A percentile compares a stretch with the other conserved stretches of the same genome.
Conservation (phyloP, 768 basidiomycete species). For the Boletus pseudo-olivaceus region DNA sequence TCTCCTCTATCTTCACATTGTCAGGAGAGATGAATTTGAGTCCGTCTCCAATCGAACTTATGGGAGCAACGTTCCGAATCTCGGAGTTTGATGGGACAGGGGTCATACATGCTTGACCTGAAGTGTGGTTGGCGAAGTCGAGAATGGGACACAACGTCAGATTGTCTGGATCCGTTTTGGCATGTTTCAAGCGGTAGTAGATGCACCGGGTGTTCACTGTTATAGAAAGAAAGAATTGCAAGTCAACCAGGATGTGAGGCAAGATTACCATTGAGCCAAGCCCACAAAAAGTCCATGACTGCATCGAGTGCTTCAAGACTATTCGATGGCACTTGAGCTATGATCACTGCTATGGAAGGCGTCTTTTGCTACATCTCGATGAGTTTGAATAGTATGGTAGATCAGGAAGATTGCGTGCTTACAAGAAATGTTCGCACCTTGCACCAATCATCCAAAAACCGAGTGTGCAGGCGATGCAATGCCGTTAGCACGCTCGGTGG, state of each 20-base stretch:
- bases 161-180: slow-evolving; percentile 62
- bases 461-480: slow-evolving; percentile 40
- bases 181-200: slow-evolving; percentile 55
- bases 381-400: neutral
- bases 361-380: slow-evolving; percentile 5
- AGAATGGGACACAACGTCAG: slow-evolving; percentile 85
- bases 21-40: slow-evolving; percentile 51
- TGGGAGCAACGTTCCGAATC: slow-evolving; percentile 35
- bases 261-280: slow-evolving; percentile 79
- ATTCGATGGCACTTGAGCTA: neutral
- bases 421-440: slow-evolving; percentile 52
- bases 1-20: slow-evolving; percentile 37
- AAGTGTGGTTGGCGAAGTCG: slow-evolving; percentile 85
- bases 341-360: neutral
- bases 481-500: slow-evolving; percentile 45
- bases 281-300: slow-evolving; percentile 67
- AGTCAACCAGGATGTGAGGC: slow-evolving; percentile 1
- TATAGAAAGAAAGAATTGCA: slow-evolving; percentile 1
- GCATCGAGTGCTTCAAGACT: slow-evolving; percentile 5
- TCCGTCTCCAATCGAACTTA: slow-evolving; percentile 39
- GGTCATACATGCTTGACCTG: slow-evolving; percentile 39
- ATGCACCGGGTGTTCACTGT: slow-evolving; percentile 92
- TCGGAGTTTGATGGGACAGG: slow-evolving; percentile 39
- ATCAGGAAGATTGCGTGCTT: slow-evolving; percentile 16
- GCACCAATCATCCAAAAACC: slow-evolving; percentile 61